Conservation (phyloP, 2,329 filamentous ascomycete genomes). For the Dactylellina drechsleri region DNA sequence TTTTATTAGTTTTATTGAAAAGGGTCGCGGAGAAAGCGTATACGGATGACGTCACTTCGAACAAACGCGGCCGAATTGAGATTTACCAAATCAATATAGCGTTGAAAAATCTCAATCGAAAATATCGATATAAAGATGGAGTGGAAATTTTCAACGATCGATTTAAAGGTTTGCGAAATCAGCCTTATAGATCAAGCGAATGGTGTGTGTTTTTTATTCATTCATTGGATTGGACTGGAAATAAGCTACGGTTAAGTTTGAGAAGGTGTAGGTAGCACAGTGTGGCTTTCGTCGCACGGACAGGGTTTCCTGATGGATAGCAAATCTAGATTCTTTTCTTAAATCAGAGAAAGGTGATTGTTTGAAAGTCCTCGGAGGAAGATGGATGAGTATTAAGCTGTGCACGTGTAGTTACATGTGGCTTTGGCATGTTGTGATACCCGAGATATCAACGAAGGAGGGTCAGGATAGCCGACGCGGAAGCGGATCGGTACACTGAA, state of each 20-base stretch:
- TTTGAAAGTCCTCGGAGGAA: not conserved
- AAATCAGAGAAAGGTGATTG: no score
- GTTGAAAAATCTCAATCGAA: no score
- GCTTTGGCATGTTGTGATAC: not conserved
- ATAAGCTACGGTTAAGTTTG: no score
- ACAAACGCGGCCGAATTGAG: no score
- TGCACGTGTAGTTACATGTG: not conserved
- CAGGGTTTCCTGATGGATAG: not conserved
- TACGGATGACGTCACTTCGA: slow-evolving; percentile 23
- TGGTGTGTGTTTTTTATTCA: not conserved
- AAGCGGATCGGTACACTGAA: not conserved
- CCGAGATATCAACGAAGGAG: no score
- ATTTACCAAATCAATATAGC: no score
- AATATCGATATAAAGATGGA: no score
- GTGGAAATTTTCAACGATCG: not conserved
- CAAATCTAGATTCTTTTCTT: no score
- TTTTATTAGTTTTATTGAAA: no score
- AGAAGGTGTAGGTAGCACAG: no score
- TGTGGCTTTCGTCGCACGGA: not conserved
- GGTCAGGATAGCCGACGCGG: slow-evolving; percentile 5
- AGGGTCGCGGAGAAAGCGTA: not conserved
- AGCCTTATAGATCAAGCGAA: not conserved
- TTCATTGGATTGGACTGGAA: not conserved
- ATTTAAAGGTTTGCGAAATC: slow-evolving; percentile 3
- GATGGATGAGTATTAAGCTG: not conserved